Percentiles rank a stretch among this genome's conserved stretches.
Conservation (phyloP, 2,329 filamentous ascomycete genomes). For the Venturiaceae sp. region DNA sequence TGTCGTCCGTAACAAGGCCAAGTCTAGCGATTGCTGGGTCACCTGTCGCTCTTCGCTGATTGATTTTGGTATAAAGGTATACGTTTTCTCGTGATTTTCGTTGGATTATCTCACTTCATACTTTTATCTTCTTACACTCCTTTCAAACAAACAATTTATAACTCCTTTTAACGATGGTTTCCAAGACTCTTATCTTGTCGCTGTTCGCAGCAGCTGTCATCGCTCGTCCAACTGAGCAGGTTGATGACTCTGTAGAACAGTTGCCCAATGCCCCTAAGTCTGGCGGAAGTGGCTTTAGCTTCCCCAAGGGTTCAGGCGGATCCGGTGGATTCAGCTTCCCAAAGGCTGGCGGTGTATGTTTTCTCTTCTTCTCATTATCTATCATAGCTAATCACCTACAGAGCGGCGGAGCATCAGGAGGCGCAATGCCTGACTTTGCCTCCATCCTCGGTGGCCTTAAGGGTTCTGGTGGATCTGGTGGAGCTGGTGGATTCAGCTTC, state of each 20-base stretch:
- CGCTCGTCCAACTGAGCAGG: neutral
- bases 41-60: neutral
- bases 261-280: neutral
- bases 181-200: neutral
- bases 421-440: neutral
- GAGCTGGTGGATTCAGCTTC: too few relatives aligned
- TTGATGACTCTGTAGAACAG: neutral
- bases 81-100: too few relatives aligned
- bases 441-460: neutral
- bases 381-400: too few relatives aligned
- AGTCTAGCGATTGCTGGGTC: neutral
- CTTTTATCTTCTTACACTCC: neutral
- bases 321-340: neutral
- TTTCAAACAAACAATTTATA: neutral
- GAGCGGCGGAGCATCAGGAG: neutral
- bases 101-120: too few relatives aligned
- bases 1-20: neutral
- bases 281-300: neutral
- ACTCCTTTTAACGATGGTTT: neutral
- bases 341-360: neutral
- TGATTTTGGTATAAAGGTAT: neutral
- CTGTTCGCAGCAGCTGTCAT: neutral
- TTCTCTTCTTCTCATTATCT: neutral
- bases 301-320: neutral
- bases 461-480: neutral